These are phyloP conservation scores for Suhomyces anneliseae DNA, from an alignment of 1,139 yeast species.

Conservation along the genomic window DNA sequence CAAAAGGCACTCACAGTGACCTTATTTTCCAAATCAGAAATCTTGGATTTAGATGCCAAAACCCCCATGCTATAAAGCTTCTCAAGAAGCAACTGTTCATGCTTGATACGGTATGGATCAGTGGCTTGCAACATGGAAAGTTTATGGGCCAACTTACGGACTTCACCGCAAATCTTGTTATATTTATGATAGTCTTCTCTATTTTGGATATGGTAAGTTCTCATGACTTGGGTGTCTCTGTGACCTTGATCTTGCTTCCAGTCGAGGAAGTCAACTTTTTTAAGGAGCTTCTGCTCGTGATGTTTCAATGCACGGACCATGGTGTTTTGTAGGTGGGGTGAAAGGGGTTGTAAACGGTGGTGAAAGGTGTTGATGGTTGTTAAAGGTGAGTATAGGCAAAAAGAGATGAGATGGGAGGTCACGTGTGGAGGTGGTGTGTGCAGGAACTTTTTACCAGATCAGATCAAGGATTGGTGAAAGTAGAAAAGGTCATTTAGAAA, in stretches of 20 bases:
- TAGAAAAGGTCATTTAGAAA: too few relatives aligned
- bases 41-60: slow-evolving; percentile 78
- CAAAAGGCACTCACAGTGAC: slow-evolving; percentile 90
- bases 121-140: slow-evolving; percentile 80
- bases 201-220: slow-evolving; percentile 88
- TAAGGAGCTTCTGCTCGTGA: slow-evolving; percentile 92
- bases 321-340: not conserved
- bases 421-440: not conserved
- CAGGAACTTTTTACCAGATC: not conserved
- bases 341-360: not conserved
- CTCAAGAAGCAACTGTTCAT: slow-evolving; percentile 82
- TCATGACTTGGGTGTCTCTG: slow-evolving; percentile 92
- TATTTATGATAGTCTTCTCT: slow-evolving; percentile 95
- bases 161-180: slow-evolving; percentile 87
- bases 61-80: slow-evolving; percentile 89
- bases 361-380: not conserved
- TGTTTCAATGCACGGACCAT: slow-evolving; percentile 93
- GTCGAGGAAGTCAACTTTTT: slow-evolving; percentile 94
- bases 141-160: slow-evolving; percentile 82
- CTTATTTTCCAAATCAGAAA: slow-evolving; percentile 90
- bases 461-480: too few relatives aligned
- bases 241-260: slow-evolving; percentile 98
- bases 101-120: slow-evolving; percentile 83
- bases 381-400: too few relatives aligned
- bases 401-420: not conserved